Conservation (phyloP, 2,329 filamentous ascomycete genomes). For the Chaetomiaceae sp. region DNA sequence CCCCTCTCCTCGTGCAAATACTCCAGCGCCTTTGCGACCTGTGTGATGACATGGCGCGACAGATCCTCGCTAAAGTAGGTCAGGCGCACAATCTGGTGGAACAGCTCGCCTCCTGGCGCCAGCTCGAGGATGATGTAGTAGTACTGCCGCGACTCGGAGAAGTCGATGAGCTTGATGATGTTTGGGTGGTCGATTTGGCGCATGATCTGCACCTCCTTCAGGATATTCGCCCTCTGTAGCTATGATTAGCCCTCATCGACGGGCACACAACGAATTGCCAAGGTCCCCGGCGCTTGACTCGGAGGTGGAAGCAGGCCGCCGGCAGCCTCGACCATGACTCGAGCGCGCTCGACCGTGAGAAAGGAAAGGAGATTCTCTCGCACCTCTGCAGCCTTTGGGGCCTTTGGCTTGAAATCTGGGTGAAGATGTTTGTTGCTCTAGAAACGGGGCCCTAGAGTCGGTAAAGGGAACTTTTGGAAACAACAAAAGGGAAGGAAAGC, state of each 20-base stretch:
- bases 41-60: constrained; percentile 87
- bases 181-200: constrained; percentile 94
- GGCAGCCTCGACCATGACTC: background rate
- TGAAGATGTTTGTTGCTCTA: constrained; percentile 92
- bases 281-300: constrained; percentile 19
- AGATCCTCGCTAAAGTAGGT: constrained; percentile 98
- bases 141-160: constrained; percentile 88
- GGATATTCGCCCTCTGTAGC: constrained; percentile 82
- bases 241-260: constrained; percentile 28
- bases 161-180: constrained; percentile 89
- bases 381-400: constrained; percentile 97
- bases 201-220: constrained; percentile 99
- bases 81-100: constrained; percentile 96
- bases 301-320: constrained; percentile 16
- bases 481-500: constrained; percentile 26
- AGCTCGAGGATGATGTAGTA: constrained; percentile 97
- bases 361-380: constrained; percentile 49
- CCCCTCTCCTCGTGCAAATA: constrained; percentile 94
- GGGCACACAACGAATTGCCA: background rate
- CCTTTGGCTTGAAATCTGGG: constrained; percentile 86
- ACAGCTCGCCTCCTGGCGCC: constrained; percentile 90
- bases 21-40: constrained; percentile 90
- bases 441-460: constrained; percentile 47
- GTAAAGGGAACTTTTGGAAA: constrained; percentile 41
- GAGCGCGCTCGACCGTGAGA: constrained; percentile 19